Conservation (phyloP, 139 green algal genomes). For the Volvox reticuliferus region DNA sequence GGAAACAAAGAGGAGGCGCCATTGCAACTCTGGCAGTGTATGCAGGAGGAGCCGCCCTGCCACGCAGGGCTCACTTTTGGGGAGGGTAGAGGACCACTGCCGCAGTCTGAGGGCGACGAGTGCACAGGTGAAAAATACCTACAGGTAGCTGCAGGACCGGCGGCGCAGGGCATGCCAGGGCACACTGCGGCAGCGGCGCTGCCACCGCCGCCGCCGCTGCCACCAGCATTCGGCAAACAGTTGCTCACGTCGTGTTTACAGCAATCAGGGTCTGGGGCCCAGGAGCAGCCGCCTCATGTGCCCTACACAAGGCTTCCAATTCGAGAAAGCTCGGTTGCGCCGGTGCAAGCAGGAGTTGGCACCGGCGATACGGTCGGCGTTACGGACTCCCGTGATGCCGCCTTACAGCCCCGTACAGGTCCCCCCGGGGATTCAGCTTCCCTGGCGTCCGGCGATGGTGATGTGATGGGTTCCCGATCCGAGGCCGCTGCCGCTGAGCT, state of each 20-base stretch:
- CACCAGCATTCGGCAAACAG: no score
- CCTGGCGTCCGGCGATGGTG: no score
- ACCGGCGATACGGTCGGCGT: no score
- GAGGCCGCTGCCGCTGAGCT: background rate
- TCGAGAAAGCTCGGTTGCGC: no score
- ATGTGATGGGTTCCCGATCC: no score
- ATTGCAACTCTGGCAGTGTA: background rate
- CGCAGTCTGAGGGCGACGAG: conserved; percentile 16
- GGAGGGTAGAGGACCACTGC: background rate
- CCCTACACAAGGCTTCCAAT: background rate
- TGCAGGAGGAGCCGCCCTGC: background rate
- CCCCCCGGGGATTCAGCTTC: no score
- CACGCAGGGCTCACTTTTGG: background rate
- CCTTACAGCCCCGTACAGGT: background rate
- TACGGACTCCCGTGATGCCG: background rate
- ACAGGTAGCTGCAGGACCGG: background rate
- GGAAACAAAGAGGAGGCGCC: no score
- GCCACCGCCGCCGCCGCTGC: no score
- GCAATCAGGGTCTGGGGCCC: background rate
- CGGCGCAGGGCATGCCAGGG: background rate
- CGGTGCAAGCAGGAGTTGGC: no score
- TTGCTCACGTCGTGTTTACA: background rate
- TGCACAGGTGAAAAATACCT: background rate
- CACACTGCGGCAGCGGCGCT: background rate
- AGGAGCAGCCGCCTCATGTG: background rate